Base-by-base conservation (phyloP, 78 protist species). In the Polysphondylium violaceum region DNA sequence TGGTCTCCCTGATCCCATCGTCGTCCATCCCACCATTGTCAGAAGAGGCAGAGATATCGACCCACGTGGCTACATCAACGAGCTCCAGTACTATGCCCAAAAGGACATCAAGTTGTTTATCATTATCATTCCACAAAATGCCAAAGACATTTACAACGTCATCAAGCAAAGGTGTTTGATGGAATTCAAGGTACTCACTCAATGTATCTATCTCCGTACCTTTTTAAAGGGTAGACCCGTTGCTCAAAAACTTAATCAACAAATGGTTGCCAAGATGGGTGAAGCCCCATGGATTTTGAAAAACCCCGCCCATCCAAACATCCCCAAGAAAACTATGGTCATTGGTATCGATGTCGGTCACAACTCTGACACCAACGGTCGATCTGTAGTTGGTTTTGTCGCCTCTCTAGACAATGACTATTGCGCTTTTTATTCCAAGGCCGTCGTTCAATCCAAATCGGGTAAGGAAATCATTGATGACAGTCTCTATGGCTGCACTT, bases 311-410 rank as follows among this genome's bases (percentile, higher is more conserved):
- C n/a, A 21, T 51, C 55, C 50, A 23, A 7, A 19, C 1, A 64
- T 81, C 33, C 89, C 89, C 0, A 58, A 43, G 4, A 38, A 87
- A 11, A 60, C 75, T 0, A 87, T 87, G 93, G 55, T 74, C 7
- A 33, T 87, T 21, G 93, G 93, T n/a, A 87, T 87, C 5, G 93
- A 87, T 67, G 93, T 87, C 2, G 72, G 73, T 29, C 93, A 87
- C 73, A 76, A 68, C 35, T 31, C 85, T 14, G 89, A 81, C 19
- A 51, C 44, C 0, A 19, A 25, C 9, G 41, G 81, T 14, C 31
- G 38, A 68, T 87, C 93, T 16, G 93, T 87, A 2, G 79, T 60
- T 29, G 93, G 86, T 5, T 87, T 87, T 31, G 68, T 76, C n/a
- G 38, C 86, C 0, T 59, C 93, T 12, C 8, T 44, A 14, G 44